Percentiles rank a stretch among this genome's conserved stretches.
Conservation (phyloP, 1,139 yeast genomes). For the Diutina ranongensis region DNA sequence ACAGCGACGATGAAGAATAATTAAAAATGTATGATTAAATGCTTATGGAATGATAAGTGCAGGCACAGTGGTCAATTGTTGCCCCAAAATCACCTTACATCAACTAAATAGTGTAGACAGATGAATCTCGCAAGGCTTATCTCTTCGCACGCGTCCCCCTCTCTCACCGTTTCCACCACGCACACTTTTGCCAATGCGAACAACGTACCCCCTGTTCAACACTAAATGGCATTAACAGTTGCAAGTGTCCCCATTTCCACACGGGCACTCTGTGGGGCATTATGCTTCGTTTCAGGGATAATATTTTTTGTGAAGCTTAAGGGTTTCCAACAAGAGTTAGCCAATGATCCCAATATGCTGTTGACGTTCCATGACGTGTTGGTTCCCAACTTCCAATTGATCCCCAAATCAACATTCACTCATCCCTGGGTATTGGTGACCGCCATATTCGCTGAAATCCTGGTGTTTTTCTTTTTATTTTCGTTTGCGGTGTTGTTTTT, state of each 20-base stretch:
- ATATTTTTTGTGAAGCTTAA: conserved; percentile 3
- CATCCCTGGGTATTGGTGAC: conserved; percentile 74
- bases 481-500: conserved; percentile 40
- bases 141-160: background rate
- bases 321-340: conserved; percentile 2
- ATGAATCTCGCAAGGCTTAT: no score
- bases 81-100: background rate
- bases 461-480: conserved; percentile 36
- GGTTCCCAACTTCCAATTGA: conserved; percentile 57
- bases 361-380: conserved; percentile 18
- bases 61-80: no score
- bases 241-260: conserved; percentile 2
- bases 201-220: background rate
- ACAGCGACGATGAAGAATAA: conserved; percentile 5
- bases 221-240: background rate
- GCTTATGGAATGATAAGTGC: background rate
- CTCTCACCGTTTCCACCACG: background rate
- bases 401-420: conserved; percentile 48
- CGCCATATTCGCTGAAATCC: conserved; percentile 61
- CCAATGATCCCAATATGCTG: background rate
- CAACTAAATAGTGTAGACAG: no score
- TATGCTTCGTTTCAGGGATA: background rate
- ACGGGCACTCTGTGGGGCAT: conserved; percentile 1
- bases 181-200: background rate
- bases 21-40: background rate